Percentiles rank a stretch among this genome's conserved stretches.
Evolutionary conservation across 352 stramenopile genomes (phyloP).

Genomic region (Pythium myriotylum): DNA sequence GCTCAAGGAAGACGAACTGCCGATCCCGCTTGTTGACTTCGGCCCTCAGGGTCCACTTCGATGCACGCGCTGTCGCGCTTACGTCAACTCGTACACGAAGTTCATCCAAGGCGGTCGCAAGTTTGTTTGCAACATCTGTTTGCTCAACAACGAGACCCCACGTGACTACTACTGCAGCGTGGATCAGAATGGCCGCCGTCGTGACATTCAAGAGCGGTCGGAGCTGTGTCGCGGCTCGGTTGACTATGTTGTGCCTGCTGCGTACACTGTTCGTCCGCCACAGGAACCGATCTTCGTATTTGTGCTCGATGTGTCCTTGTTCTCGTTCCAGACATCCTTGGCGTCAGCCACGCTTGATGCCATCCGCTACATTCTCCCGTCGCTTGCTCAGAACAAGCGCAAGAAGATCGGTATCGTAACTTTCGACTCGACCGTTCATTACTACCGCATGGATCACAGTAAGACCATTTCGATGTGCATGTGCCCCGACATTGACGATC

Average conservation of each 20-base stretch:
- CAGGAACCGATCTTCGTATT: conserved; percentile 90
- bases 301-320: conserved; percentile 85
- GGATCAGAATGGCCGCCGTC: conserved; percentile 83
- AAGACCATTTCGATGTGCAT: conserved; percentile 75
- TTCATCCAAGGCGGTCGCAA: conserved; percentile 84
- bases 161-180: conserved; percentile 88
- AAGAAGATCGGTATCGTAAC: conserved; percentile 91
- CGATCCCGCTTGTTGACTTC: conserved; percentile 88
- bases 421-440: conserved; percentile 84
- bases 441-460: conserved; percentile 81
- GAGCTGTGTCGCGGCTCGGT: conserved; percentile 85
- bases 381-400: conserved; percentile 75
- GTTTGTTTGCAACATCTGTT: conserved; percentile 91
- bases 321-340: conserved; percentile 79
- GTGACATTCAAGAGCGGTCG: conserved; percentile 75
- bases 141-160: conserved; percentile 81
- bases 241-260: conserved; percentile 81
- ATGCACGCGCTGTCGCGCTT: conserved; percentile 84
- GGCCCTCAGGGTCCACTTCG: conserved; percentile 74
- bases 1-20: conserved; percentile 78
- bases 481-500: conserved; percentile 82
- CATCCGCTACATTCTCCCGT: conserved; percentile 80
- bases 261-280: conserved; percentile 82
- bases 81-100: conserved; percentile 89
- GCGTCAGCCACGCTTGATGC: conserved; percentile 61